Evolutionary conservation across 2,329 filamentous ascomycete species (phyloP).

Genomic region (Fusarium anguioides): DNA sequence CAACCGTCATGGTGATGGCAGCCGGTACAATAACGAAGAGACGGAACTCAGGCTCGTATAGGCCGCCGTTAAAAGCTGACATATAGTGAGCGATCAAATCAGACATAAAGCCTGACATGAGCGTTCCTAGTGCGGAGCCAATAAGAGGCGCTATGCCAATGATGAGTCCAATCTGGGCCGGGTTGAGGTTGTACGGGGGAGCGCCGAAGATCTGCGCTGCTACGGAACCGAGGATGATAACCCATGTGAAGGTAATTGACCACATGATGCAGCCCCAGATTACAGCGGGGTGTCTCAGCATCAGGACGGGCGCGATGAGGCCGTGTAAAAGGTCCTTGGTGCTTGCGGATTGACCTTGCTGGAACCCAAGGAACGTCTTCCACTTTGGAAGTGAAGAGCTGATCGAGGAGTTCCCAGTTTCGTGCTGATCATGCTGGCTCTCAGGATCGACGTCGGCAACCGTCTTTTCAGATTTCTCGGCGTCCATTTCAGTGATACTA

Average conservation of each 20-base stretch:
- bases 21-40: not conserved
- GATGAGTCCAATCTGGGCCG: not conserved
- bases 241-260: slow-evolving; percentile 14
- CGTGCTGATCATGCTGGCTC: not conserved
- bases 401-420: not conserved
- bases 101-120: not conserved
- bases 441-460: not conserved
- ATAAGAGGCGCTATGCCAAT: slow-evolving; percentile 1
- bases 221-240: not conserved
- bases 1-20: not conserved
- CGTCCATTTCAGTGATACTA: not conserved
- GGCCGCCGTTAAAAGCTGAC: not conserved
- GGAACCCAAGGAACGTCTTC: not conserved
- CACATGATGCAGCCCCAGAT: not conserved
- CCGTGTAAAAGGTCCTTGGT: not conserved
- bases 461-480: not conserved
- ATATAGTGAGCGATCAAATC: not conserved
- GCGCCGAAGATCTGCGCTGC: slow-evolving; percentile 1
- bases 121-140: not conserved
- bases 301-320: not conserved
- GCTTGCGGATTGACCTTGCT: not conserved
- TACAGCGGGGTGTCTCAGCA: not conserved
- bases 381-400: not conserved
- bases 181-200: not conserved
- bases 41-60: slow-evolving; percentile 4